A percentile compares a stretch with the other conserved stretches of the same genome.
phyloP scores from a whole-genome alignment of 140 eudicot species.

The Anethum foeniculum region DNA sequence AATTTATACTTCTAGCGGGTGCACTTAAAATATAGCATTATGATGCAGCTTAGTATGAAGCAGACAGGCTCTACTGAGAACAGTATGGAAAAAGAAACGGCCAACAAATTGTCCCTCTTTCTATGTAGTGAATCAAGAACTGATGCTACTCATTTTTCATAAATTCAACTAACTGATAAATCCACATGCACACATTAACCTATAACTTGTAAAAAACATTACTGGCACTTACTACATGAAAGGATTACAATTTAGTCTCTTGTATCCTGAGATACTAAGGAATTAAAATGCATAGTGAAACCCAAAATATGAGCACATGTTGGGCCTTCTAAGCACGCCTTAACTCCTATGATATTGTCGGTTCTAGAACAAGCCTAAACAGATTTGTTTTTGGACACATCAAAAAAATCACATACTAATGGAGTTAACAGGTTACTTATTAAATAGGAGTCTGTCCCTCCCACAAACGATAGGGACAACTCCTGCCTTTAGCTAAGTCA shows the following conservation, averaged over 20 bases:
- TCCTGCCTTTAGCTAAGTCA: no score
- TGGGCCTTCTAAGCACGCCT: no score
- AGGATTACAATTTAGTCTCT: neutral
- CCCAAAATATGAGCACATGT: no score
- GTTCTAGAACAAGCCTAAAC: no score
- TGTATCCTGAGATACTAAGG: neutral
- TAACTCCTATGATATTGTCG: no score
- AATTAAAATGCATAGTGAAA: no score
- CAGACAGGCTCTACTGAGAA: neutral
- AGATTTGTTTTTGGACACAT: no score
- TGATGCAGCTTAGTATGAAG: constrained; percentile 50
- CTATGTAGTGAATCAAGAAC: neutral
- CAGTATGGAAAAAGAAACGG: neutral
- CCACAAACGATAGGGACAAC: no score
- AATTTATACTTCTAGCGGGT: neutral
- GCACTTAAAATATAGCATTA: neutral
- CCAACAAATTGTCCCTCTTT: neutral
- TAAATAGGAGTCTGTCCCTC: no score
- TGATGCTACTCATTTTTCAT: neutral
- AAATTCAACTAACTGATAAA: neutral
- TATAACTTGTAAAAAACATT: neutral
- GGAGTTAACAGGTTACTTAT: no score
- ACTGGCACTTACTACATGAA: neutral
- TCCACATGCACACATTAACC: neutral
- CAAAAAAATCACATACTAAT: no score